Conservation (phyloP, 2,329 filamentous ascomycete genomes). For the Ceratocystiopsis minuta region DNA sequence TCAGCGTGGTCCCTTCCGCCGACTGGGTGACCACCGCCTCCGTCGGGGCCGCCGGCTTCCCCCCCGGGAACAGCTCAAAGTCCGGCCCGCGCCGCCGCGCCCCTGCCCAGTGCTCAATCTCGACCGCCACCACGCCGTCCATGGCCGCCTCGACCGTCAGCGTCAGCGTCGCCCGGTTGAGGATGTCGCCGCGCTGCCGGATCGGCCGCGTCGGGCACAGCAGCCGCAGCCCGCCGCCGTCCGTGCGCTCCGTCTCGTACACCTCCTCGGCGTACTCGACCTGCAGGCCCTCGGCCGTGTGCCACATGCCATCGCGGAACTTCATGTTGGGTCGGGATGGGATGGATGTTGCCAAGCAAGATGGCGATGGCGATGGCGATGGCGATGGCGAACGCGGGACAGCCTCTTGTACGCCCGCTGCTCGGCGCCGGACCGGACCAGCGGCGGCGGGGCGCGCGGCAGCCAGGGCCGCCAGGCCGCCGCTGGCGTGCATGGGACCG, state of each 20-base stretch:
- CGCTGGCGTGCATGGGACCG: no score
- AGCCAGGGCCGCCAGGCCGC: no score
- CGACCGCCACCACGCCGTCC: conserved; percentile 41
- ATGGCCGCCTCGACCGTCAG: conserved; percentile 36
- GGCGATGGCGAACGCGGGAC: no score
- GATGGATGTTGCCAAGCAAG: no score
- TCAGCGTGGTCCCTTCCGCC: conserved; percentile 22
- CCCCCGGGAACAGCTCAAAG: conserved; percentile 38
- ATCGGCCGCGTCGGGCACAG: conserved; percentile 41
- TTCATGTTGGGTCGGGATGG: conserved; percentile 24
- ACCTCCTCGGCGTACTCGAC: conserved; percentile 51
- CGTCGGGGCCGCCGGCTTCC: conserved; percentile 27
- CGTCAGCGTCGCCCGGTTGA: conserved; percentile 36
- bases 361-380: no score
- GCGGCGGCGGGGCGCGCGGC: no score
- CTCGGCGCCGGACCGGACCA: no score
- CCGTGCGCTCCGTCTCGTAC: conserved; percentile 29
- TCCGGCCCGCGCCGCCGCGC: conserved; percentile 32
- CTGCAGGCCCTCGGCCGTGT: conserved; percentile 39
- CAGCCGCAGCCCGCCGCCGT: conserved; percentile 31
- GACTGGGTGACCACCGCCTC: conserved; percentile 21
- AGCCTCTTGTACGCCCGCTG: no score
- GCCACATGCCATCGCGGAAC: conserved; percentile 51
- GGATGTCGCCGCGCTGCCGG: conserved; percentile 31
- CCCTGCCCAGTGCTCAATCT: conserved; percentile 39